Evolutionary conservation across 352 stramenopile genomes (phyloP), one percentile per base, ranked within the genome.

Genomic region (Globisporangium okanoganense): DNA sequence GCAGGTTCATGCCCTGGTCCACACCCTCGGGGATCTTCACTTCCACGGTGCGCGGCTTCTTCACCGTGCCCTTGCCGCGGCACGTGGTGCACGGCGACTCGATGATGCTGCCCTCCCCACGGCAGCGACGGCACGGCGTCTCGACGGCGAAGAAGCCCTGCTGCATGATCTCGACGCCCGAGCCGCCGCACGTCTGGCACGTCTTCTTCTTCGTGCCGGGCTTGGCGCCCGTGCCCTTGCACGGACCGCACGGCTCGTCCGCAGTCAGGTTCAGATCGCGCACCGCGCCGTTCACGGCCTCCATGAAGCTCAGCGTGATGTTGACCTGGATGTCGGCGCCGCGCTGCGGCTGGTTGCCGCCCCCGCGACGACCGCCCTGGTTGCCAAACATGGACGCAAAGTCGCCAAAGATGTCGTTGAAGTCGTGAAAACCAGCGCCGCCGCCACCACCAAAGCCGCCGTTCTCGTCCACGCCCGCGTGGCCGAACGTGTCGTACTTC

Each of bases 1-100:
- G 87, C 44, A 99, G 75, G 70, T 98, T 98, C 91, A 98, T 98
- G 44, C 96, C 97, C 64, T 92, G 87, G 64, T 98, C 94, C 62
- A 99, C 96, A 60, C 97, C 97, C 59, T 94, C 85, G 0, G 97
- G 97, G 50, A 98, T 97, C 66, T 96, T 92, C 3, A 98, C 94
- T 53, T 93, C 90, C 4, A 99, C 95, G 53, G 90, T 92, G 27
- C 87, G 81, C 33, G 94, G 88, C 70, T 98, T 98, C 71, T 93
- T 89, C 20, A 95, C 82, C 24, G 69, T 75, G 13, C 89, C 88
- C 54, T 88, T 83, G 27, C 89, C 89, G 20, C 76, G 82, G 51
- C 89, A 97, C 29, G 76, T 92, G 2, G 62, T 64, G 55, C 89
- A 97, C 22, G 85, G 86, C 12, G 84, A 88, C 60, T 95, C 87